Base-by-base conservation (phyloP, 148 eudicot species). In the Polygonum aviculare region DNA sequence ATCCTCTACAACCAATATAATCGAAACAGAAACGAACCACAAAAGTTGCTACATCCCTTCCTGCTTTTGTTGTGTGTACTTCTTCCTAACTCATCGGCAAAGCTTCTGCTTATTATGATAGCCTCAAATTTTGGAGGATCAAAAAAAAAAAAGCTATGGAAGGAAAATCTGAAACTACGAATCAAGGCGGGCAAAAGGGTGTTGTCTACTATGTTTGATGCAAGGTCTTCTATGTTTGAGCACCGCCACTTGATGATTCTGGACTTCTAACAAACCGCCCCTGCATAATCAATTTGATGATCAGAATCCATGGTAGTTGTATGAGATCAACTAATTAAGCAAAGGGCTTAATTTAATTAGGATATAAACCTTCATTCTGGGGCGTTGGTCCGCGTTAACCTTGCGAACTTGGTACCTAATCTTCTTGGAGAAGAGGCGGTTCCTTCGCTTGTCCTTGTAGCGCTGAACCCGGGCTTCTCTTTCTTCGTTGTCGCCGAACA, bases 401-500 rank as follows among this genome's bases (percentile, higher is more conserved):
- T 91, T 94, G 48, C 97, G 79, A 38, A 92, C 98, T 65, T 94
- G 95, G 75, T 90, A 94, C 63, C 95, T 85, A 60, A 94, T 91
- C 83, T 94, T 94, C 85, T 88, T 94, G n/a, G 97, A 90, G 78
- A 90, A 88, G 38, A 94, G 90, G 12, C 98, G 87, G 0, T 83
- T 90, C n/a, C 93, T 91, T 5, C 95, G 81, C 79, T 94, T 91
- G 77, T 94, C 97, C 79, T 91, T 94, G 80, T 94, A 94, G 15
- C 97, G 91, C 75, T 80, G 81, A 77, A 91, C 97, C 21, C 98
- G 87, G 4, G 95, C 97, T 83, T 94, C 97, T 74, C 97, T 87
- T 51, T 88, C 96, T 74, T 91, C 97, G 18, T 55, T 80, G 62
- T 94, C 97, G 3, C 89, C 90, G 41, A 94, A 91, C 60, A 91